Evolutionary conservation across 139 green algal species (phyloP), one percentile per base, ranked within the genome.

Genomic region (Trebouxia sp.): DNA sequence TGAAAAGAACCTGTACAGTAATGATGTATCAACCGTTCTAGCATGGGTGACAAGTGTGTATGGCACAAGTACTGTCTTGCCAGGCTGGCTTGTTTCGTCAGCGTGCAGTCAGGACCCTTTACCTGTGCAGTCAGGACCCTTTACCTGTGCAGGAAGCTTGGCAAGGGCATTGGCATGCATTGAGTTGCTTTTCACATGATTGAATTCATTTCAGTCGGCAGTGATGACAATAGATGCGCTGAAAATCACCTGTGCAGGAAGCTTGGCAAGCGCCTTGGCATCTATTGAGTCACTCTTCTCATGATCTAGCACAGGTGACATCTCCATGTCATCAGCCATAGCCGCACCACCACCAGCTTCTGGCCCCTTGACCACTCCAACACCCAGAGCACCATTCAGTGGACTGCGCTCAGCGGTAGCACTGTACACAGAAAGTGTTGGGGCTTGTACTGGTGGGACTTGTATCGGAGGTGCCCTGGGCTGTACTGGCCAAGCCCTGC

Each of bases 81-180:
- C n/a, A n/a, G n/a, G n/a, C n/a, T n/a, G n/a, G n/a, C n/a, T n/a
- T n/a, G n/a, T n/a, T n/a, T n/a, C n/a, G n/a, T n/a, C n/a, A n/a
- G n/a, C n/a, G n/a, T n/a, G n/a, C n/a, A n/a, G n/a, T n/a, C n/a
- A n/a, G n/a, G n/a, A n/a, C n/a, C n/a, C n/a, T 5, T 53, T 14
- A 53, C 14, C 15, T 53, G 47, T 17, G 47, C 47, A 53, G 47
- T 53, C 47, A 53, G n/a, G n/a, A n/a, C n/a, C n/a, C 47, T 53
- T 14, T 72, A 72, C 62, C 62, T 72, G 62, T 30, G 62, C 62
- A 72, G 62, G 62, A 14, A 72, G 62, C 11, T 72, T 72, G 32
- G 62, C 62, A 30, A 72, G 62, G 14, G 62, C 62, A 1, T 43
- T 43, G 37, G 62, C 20, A 37, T 72, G 32, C 35, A 72, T 30